Conservation (phyloP, 1,284 basidiomycete genomes). For the Ganoderma lucidum region DNA sequence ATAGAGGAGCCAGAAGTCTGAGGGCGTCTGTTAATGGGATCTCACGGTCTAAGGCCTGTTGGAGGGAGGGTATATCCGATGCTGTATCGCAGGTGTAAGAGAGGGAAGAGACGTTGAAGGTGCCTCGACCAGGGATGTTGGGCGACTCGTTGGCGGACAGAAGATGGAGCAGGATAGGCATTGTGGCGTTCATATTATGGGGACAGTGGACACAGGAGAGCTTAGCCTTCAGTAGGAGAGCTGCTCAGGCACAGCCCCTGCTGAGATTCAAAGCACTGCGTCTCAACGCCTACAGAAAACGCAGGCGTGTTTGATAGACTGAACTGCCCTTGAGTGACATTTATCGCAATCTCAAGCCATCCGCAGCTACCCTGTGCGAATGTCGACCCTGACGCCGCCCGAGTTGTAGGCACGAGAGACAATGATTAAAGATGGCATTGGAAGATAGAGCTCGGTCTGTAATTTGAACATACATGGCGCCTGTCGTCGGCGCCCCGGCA, state of each 20-base stretch:
- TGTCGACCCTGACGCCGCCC: no score
- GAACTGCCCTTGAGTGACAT: background rate
- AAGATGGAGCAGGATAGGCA: background rate
- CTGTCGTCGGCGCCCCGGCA: no score
- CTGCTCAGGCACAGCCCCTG: background rate
- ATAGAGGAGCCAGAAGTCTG: background rate
- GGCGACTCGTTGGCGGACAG: background rate
- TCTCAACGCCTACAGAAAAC: background rate
- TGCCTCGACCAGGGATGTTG: background rate
- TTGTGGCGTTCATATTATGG: background rate
- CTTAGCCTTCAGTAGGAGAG: background rate
- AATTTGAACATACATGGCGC: no score
- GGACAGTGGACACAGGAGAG: background rate
- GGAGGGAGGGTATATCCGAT: background rate
- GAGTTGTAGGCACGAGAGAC: no score
- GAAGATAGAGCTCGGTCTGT: no score
- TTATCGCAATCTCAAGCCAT: background rate
- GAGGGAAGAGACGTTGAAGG: background rate
- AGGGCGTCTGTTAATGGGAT: conserved; percentile 5
- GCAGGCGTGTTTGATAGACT: background rate
- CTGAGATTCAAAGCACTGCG: background rate
- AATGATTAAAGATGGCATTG: no score
- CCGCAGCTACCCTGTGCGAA: background rate
- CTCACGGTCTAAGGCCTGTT: background rate
- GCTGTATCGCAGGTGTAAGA: background rate